Evolutionary conservation across 2,329 filamentous ascomycete species (phyloP), one percentile per base, ranked within the genome.

Genomic region (Fusarium torreyae): DNA sequence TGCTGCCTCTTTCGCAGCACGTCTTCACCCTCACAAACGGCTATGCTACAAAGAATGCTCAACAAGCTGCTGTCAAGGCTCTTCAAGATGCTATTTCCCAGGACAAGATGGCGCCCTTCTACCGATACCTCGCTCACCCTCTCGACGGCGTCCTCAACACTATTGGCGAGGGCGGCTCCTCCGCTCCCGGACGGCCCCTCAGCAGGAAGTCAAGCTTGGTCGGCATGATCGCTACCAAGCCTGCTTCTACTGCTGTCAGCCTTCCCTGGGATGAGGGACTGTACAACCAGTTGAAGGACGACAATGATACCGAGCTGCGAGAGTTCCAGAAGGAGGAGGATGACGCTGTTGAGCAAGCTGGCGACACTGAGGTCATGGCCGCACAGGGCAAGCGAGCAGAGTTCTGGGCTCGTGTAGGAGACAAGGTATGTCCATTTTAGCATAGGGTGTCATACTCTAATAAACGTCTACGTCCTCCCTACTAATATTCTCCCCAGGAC

Each of bases 341-440:
- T 66, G 94, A 99, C 78, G 96, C 96, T 11, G 91, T 92, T 40
- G 96, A 99, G 86, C 94, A 97, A 81, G 95, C 95, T 63, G 96
- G 96, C 57, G 96, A 99, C 77, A 98, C 94, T 14, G 96, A 99
- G 83, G 90, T 99, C 70, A 91, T 95, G 82, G 93, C 94, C 57
- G 96, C 94, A 71, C 90, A 92, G 81, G 94, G 94, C 73, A 98
- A 98, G 87, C 88, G 94, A 75, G 96, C 96, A 63, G 96, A 99
- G 81, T 97, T 97, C 81, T 98, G 93, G 88, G 95, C 97, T 64
- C 89, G 94, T 72, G 93, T 98, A 69, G 95, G 94, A 74, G 96
- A 99, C 84, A 98, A 98, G 91, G 94, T 94, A 81, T 67, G 80
- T 71, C 7, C 38, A 24, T 24, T 17, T 13, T 4, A n/a, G 33